Base-by-base conservation (phyloP, 2,329 filamentous ascomycete genomes). In the Ascochyta clinopodiicola region DNA sequence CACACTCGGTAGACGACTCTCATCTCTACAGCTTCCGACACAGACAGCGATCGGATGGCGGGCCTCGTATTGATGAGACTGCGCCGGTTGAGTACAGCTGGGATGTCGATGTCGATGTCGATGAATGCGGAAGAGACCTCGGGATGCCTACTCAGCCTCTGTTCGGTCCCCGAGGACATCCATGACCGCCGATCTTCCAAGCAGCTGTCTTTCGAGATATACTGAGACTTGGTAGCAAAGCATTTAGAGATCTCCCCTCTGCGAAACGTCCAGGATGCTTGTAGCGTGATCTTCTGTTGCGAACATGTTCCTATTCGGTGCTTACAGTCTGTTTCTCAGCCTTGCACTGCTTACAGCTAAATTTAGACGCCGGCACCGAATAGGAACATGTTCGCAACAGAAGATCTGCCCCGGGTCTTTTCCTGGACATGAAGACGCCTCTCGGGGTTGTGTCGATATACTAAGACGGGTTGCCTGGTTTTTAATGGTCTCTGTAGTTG, bases 81-180 rank as follows among this genome's bases (percentile, higher is more conserved):
- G 10, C 17, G 25, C 19, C n/a, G n/a, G 22, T 22, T 8, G 29
- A 22, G n/a, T 22, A 19, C 19, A 19, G 12, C 29, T 13, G 12
- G 15, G 12, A 15, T 24, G 4, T 24, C 22, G 22, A 13, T 31
- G 12, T 31, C 12, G 29, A 31, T 10, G 29, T 31, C 29, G 4
- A 29, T 7, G 6, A 17, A 35, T 24, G 36, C 44, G 39, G 39
- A 27, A 22, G 32, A 19, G 22, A 17, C 25, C 17, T 17, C 17
- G 17, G 17, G 17, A 17, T 17, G 6, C n/a, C 13, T 46, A 36
- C 52, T 47, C 52, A 50, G 52, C 52, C 52, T 25, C 32, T 17
- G 17, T 38, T 56, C 52, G 52, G 52, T 46, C 17, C n/a, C 52
- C 52, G 46, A 51, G 32, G n/a, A 21, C 35, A 15, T 17, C 17